Percentiles rank a stretch among this genome's conserved stretches.
Evolutionary conservation across 140 eudicot species (phyloP).

Genomic region (Anethum foeniculum): DNA sequence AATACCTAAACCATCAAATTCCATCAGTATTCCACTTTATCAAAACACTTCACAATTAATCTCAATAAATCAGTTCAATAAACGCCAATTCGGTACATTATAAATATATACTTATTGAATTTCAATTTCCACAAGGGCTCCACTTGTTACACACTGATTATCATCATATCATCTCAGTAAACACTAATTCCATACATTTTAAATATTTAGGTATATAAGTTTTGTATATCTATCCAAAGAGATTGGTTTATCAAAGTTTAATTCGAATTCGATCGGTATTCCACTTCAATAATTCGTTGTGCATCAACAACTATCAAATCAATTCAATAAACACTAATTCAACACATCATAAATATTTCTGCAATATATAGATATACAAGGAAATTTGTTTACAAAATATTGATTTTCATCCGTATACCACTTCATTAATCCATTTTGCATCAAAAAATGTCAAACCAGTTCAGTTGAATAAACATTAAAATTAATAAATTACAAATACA

Average conservation of each 20-base stretch:
- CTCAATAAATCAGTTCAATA: background rate
- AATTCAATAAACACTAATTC: background rate
- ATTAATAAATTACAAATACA: background rate
- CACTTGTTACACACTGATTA: background rate
- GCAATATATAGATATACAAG: background rate
- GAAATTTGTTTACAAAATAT: background rate
- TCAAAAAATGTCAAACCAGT: background rate
- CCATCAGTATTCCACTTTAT: background rate
- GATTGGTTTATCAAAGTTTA: background rate
- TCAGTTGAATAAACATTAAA: background rate
- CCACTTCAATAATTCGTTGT: background rate
- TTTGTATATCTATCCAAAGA: background rate
- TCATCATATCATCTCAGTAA: background rate
- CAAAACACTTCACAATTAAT: background rate
- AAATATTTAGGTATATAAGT: background rate
- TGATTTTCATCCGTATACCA: background rate
- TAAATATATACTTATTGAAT: background rate
- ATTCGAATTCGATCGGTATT: background rate
- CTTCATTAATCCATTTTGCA: background rate
- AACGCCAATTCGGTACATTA: background rate
- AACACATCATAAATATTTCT: too few relatives aligned
- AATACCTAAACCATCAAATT: conserved; percentile 39
- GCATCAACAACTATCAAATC: background rate
- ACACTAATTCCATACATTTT: background rate
- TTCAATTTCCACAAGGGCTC: background rate